A percentile compares a stretch with the other conserved stretches of the same genome.
phyloP scores from a whole-genome alignment of 371 early-diverging fungal genomes.

The Batrachochytrium dendrobatidis region DNA sequence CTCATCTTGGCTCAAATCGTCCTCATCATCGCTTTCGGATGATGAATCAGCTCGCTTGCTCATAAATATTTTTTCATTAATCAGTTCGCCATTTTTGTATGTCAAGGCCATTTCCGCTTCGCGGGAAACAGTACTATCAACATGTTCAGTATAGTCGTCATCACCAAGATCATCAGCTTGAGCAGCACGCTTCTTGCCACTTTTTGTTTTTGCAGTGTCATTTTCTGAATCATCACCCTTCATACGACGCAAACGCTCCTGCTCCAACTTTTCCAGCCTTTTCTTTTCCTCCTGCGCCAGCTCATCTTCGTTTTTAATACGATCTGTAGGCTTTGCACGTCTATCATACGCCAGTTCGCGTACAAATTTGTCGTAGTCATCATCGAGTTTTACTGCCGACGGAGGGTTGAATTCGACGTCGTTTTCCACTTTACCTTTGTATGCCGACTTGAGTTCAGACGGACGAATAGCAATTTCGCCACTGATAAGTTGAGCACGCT shows the following conservation, averaged over 20 bases:
- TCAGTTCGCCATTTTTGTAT: constrained; percentile 32
- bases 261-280: constrained; percentile 76
- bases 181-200: constrained; percentile 30
- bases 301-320: constrained; percentile 92
- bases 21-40: constrained; percentile 33
- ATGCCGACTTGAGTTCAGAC: constrained; percentile 2
- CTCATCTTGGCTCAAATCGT: constrained; percentile 31
- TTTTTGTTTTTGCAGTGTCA: constrained; percentile 11
- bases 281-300: constrained; percentile 73
- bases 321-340: constrained; percentile 82
- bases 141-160: constrained; percentile 47
- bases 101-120: constrained; percentile 25
- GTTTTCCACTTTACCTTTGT: constrained; percentile 18
- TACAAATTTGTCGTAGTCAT: constrained; percentile 69
- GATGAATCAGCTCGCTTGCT: constrained; percentile 12
- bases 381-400: constrained; percentile 7
- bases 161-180: constrained; percentile 83
- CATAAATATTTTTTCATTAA: constrained; percentile 37
- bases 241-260: constrained; percentile 77
- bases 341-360: constrained; percentile 73
- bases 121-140: constrained; percentile 36
- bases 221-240: constrained; percentile 39
- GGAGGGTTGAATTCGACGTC: not conserved
- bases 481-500: constrained; percentile 27
- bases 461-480: constrained; percentile 33